phyloP scores from a whole-genome alignment of 495 filamentous ascomycete genomes.

The Daldinia childiae region DNA sequence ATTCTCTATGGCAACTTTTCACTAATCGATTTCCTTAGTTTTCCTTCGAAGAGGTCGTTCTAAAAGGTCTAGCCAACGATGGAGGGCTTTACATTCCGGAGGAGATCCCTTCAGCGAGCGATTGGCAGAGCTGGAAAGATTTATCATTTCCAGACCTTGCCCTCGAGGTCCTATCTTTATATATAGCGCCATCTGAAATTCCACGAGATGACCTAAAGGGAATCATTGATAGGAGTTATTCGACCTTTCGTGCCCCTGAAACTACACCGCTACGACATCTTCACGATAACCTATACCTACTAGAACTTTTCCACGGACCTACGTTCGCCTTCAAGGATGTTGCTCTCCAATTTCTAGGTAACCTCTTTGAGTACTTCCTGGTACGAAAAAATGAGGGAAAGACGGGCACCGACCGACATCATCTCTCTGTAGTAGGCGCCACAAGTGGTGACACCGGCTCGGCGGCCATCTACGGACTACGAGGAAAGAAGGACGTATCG shows the following conservation, averaged over 20 bases:
- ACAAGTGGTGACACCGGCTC: conserved; percentile 95
- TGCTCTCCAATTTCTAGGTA: conserved; percentile 89
- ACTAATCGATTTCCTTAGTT: conserved; percentile 61
- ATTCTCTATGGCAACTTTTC: not conserved
- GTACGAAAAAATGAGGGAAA: conserved; percentile 81
- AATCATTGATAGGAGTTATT: conserved; percentile 83
- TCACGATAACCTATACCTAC: conserved; percentile 76
- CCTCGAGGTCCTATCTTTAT: conserved; percentile 77
- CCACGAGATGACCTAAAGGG: conserved; percentile 77
- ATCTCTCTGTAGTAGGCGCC: conserved; percentile 89
- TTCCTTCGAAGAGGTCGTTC: conserved; percentile 88
- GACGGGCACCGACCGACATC: conserved; percentile 75
- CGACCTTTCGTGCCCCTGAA: conserved; percentile 81
- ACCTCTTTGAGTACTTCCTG: conserved; percentile 96
- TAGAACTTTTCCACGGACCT: conserved; percentile 98
- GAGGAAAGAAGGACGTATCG: conserved; percentile 95
- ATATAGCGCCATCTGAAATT: conserved; percentile 85
- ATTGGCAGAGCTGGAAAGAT: conserved; percentile 80
- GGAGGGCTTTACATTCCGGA: conserved; percentile 92
- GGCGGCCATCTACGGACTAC: conserved; percentile 94
- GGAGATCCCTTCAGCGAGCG: conserved; percentile 70
- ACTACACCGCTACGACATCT: conserved; percentile 78
- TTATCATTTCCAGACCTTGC: conserved; percentile 83
- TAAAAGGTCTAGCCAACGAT: conserved; percentile 90
- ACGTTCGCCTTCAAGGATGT: conserved; percentile 96